Base-by-base conservation (phyloP, 2,329 filamentous ascomycete genomes). In the Claviceps monticola region DNA sequence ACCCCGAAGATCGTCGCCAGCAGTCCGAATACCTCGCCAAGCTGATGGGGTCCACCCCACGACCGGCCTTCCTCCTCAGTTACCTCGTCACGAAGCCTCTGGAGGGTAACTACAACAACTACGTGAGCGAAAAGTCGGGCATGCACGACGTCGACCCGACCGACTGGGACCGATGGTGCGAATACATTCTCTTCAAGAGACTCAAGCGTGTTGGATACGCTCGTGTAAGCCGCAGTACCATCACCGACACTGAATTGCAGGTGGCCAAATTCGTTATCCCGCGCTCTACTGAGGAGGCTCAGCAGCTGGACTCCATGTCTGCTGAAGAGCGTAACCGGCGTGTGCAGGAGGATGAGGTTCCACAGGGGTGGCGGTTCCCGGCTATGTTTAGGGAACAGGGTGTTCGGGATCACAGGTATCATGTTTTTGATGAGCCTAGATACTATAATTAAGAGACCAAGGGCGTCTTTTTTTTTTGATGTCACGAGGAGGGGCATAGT, bases 161-260 rank as follows among this genome's bases (percentile, higher is more conserved):
- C 3, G 93, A 98, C 66, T 95, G 89, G 89, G 93, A 98, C 67
- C 76, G 93, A 51, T 98, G 93, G 93, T 98, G 93, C 72, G 91
- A 98, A 72, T 98, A 98, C 68, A 96, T 98, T 58, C 72, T 98
- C 26, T 98, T 88, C 75, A 96, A 96, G 74, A 83, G 83, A 13
- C 70, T 98, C 56, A 84, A 83, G 68, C 79, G 91, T 55, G 84
- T 86, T 0, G 91, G 88, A 1, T 98, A 98, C 65, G 93, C 93
- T 4, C 76, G 93, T 51, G 84, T 98, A 50, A 91, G 85, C 61
- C 78, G 93, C 60, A 83, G 83, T 59, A 94, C 88, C 1, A 97
- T 98, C 59, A 98, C 93, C 13, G 93, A 98, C 65, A 98, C 93
- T 2, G 93, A 98, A 70, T 75, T 98, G 51, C 93, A 98, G 74